Evolutionary conservation across 2,329 filamentous ascomycete genomes (phyloP), one percentile per base, ranked within the genome.

Genomic region (Dendrostoma leiphaemia): DNA sequence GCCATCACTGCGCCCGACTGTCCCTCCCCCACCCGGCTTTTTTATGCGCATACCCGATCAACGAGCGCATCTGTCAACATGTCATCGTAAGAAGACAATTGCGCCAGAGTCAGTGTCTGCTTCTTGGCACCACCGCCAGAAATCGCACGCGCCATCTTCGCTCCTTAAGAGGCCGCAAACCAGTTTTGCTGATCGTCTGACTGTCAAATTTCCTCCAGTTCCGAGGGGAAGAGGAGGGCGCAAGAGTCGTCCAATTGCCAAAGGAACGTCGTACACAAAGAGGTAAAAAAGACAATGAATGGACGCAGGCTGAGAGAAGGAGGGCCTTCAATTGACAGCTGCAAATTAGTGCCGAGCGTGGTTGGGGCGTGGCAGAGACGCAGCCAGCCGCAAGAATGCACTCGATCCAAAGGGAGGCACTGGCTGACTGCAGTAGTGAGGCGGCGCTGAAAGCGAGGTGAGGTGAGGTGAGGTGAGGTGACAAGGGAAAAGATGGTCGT

Each of bases 51-150:
- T 81, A 97, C 93, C 75, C 93, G 91, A 73, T 99, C 94, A 58
- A 99, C 86, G 50, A 99, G 84, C 62, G 90, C 89, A 80, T 99
- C 94, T 7, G 94, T 99, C 59, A 96, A 79, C 61, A 97, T 86
- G 72, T 99, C 94, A 74, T 99, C 94, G 76, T 97, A 97, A 47
- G 88, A 88, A 29, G 91, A 88, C 65, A 99, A 77, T 77, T 96
- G 92, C 57, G 87, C 85, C 63, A 97, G 79, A 7, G 91, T 96
- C 64, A 99, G 79, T 59, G 85, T 84, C 67, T 88, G 85, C 74
- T 81, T 88, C 71, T 88, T 82, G 17, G 70, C 63, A 37, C 69
- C 50, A 41, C 69, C 51, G 60, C 69, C 59, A 21, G 61, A 61
- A 49, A 70, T 68, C 44, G 68, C 62, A 23, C 71, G 66, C 62